phyloP scores from a whole-genome alignment of 1,284 basidiomycete species.

The Cryptococcus neoformans region DNA sequence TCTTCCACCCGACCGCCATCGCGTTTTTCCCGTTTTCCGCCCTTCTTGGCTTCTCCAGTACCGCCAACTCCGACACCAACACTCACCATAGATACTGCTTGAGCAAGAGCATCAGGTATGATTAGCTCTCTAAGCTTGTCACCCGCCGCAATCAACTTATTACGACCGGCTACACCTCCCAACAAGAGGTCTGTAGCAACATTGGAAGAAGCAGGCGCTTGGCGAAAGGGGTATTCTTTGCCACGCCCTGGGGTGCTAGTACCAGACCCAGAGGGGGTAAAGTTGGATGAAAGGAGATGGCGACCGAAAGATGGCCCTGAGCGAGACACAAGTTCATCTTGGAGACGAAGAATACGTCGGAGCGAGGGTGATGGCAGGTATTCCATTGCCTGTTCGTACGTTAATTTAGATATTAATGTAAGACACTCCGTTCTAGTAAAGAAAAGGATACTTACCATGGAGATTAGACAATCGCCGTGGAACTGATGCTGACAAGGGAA shows the following conservation, averaged over 20 bases:
- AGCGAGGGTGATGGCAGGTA: slow-evolving; percentile 76
- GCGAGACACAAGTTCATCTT: slow-evolving; percentile 68
- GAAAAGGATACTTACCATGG: slow-evolving; percentile 62
- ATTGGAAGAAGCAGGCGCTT: slow-evolving; percentile 23
- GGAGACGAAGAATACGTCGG: slow-evolving; percentile 76
- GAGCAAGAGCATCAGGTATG: slow-evolving; percentile 81
- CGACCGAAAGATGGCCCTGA: slow-evolving; percentile 38
- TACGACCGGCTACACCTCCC: slow-evolving; percentile 58
- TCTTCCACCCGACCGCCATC: slow-evolving; percentile 56
- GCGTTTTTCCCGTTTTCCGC: slow-evolving; percentile 55
- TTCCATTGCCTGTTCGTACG: slow-evolving; percentile 69
- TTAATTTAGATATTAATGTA: not conserved
- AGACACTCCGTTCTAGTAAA: not conserved
- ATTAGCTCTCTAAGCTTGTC: slow-evolving; percentile 86
- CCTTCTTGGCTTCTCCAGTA: slow-evolving; percentile 49
- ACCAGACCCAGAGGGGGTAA: slow-evolving; percentile 23
- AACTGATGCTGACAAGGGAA: slow-evolving; percentile 97
- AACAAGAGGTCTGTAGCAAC: slow-evolving; percentile 38
- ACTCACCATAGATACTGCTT: slow-evolving; percentile 48
- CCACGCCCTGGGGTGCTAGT: slow-evolving; percentile 22
- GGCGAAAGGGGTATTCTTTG: slow-evolving; percentile 7
- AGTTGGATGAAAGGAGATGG: slow-evolving; percentile 38
- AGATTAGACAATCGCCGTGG: slow-evolving; percentile 91
- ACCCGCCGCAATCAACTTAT: slow-evolving; percentile 80
- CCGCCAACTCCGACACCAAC: slow-evolving; percentile 38